Evolutionary conservation across 2,329 filamentous ascomycete species (phyloP).

Genomic region (Clathrospora elynae): DNA sequence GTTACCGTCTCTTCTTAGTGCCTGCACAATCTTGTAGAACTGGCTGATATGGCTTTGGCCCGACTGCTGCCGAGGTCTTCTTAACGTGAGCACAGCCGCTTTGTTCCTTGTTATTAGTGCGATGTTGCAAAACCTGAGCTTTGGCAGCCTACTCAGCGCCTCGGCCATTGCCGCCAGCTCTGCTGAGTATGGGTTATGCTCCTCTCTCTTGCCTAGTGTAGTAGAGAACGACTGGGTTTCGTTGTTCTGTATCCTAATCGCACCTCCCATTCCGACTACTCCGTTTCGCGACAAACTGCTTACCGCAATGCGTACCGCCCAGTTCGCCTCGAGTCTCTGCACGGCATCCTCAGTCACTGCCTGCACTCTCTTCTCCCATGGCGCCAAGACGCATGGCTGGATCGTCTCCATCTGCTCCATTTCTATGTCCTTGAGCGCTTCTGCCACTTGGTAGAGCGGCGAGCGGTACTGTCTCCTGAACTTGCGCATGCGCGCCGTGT

Average conservation of each 20-base stretch:
- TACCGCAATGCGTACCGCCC: constrained; percentile 17
- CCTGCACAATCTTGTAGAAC: constrained; percentile 10
- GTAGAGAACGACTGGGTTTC: constrained; percentile 13
- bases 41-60: constrained; percentile 12
- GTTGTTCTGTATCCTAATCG: constrained; percentile 11
- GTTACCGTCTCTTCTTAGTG: constrained; percentile 12
- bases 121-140: constrained; percentile 14
- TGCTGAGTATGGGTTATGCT: constrained; percentile 12
- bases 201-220: constrained; percentile 15
- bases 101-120: constrained; percentile 16
- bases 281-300: constrained; percentile 13
- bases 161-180: constrained; percentile 11
- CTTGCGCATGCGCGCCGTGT: constrained; percentile 14
- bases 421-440: constrained; percentile 14
- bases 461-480: constrained; percentile 14
- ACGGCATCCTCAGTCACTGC: constrained; percentile 8
- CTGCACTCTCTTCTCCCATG: constrained; percentile 18
- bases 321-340: constrained; percentile 11
- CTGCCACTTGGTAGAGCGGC: constrained; percentile 9
- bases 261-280: constrained; percentile 15
- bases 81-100: constrained; percentile 15
- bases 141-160: constrained; percentile 10
- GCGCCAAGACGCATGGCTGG: constrained; percentile 10
- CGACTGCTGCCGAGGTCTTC: constrained; percentile 14
- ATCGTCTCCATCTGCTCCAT: constrained; percentile 17